These are phyloP conservation scores for Gentiana macrophylla DNA, from an alignment of 257 asterid species.

Conservation along the genomic window DNA sequence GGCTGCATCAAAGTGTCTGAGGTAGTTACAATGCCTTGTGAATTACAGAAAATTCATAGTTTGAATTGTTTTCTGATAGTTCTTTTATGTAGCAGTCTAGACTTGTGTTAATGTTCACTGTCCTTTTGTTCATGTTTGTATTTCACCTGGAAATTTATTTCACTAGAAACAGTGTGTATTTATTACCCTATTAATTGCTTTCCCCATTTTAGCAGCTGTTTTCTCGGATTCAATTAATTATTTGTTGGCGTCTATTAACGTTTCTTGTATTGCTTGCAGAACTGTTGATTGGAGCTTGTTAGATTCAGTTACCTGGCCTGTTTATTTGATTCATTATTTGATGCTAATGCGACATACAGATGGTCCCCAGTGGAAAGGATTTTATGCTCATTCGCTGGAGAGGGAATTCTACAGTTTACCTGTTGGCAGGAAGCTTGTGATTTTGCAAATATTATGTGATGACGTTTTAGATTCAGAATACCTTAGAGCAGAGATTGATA, in stretches of 20 bases:
- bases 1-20: slow-evolving; percentile 54
- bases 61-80: too few relatives aligned
- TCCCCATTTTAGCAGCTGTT: background rate
- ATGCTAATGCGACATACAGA: slow-evolving; percentile 39
- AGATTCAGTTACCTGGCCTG: slow-evolving; percentile 78
- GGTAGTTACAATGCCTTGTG: slow-evolving; percentile 28
- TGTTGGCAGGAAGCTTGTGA: slow-evolving; percentile 48
- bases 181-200: background rate
- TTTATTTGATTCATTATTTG: slow-evolving; percentile 54
- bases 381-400: slow-evolving; percentile 54
- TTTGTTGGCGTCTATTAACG: slow-evolving; percentile 1
- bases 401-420: slow-evolving; percentile 60
- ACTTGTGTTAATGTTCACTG: background rate
- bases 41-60: background rate
- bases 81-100: too few relatives aligned
- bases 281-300: slow-evolving; percentile 80
- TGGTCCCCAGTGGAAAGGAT: slow-evolving; percentile 54
- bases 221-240: background rate
- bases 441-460: slow-evolving; percentile 76
- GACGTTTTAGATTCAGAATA: slow-evolving; percentile 63
- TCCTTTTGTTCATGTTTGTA: background rate
- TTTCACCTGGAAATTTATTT: background rate
- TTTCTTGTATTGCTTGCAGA: slow-evolving; percentile 28
- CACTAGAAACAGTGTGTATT: background rate
- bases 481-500: slow-evolving; percentile 59